Evolutionary conservation across 1,284 basidiomycete species (phyloP).

Genomic region (Schizophyllum amplum): DNA sequence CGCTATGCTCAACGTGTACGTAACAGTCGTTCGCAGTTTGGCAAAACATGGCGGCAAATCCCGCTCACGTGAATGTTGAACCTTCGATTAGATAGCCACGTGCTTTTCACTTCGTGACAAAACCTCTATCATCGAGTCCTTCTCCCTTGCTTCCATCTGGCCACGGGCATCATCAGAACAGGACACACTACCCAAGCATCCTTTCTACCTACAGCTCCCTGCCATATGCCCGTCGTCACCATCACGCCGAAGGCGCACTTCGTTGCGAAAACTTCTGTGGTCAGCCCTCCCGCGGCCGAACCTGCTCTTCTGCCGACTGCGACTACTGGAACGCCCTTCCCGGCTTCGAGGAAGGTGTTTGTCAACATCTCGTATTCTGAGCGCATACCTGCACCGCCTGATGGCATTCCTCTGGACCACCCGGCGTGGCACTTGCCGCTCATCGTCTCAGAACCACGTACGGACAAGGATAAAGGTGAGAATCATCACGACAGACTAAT

Average conservation of each 20-base stretch:
- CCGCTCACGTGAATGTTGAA: too few species aligned
- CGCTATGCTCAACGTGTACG: too few species aligned
- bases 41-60: too few species aligned
- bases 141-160: neutral
- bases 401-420: slow-evolving; percentile 24
- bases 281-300: neutral
- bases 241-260: neutral
- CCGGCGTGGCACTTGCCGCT: slow-evolving; percentile 58
- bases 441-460: slow-evolving; percentile 56
- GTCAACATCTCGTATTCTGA: slow-evolving; percentile 64
- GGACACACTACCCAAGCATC: neutral
- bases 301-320: neutral
- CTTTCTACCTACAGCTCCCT: neutral
- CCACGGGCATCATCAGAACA: neutral
- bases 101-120: too few species aligned
- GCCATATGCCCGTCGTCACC: neutral
- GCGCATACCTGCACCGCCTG: slow-evolving; percentile 57
- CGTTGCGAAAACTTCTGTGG: neutral
- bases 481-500: too few species aligned
- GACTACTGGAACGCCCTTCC: slow-evolving; percentile 12
- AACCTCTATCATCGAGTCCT: too few species aligned
- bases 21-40: too few species aligned
- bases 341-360: slow-evolving; percentile 46
- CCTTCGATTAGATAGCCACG: too few species aligned
- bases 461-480: slow-evolving; percentile 62